phyloP scores from a whole-genome alignment of 2,329 filamentous ascomycete species.

The Talaromyces amestolkiae region DNA sequence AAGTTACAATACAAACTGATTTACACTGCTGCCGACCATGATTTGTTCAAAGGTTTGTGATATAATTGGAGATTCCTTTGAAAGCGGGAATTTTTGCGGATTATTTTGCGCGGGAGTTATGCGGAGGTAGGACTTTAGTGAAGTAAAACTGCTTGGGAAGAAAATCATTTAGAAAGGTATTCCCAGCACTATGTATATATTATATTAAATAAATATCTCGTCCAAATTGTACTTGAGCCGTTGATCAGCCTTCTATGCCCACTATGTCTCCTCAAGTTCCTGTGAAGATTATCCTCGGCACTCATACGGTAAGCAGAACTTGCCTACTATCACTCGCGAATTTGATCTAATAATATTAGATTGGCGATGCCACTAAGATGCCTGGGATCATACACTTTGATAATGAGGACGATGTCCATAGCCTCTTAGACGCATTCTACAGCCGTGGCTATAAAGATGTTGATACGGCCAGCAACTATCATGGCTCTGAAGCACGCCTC shows the following conservation, averaged over 20 bases:
- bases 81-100: not conserved
- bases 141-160: not conserved
- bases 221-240: not conserved
- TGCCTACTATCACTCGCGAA: not conserved
- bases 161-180: not conserved
- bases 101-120: not conserved
- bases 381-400: constrained; percentile 2
- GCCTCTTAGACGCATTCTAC: not conserved
- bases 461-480: constrained; percentile 8
- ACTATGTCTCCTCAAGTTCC: not conserved
- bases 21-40: too few relatives aligned
- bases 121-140: not conserved
- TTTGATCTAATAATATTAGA: not conserved
- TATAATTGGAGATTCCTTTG: not conserved
- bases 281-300: constrained; percentile 6
- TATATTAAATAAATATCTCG: not conserved
- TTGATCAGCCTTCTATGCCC: not conserved
- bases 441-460: not conserved
- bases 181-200: not conserved
- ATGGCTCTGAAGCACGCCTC: not conserved
- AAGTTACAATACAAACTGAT: not conserved
- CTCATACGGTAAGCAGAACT: not conserved
- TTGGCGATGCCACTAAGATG: not conserved
- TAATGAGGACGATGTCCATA: not conserved
- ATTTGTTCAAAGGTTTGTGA: not conserved